Evolutionary conservation across 148 eudicot species (phyloP), one percentile per base, ranked within the genome.

Genomic region (Salicornia ramosissima): DNA sequence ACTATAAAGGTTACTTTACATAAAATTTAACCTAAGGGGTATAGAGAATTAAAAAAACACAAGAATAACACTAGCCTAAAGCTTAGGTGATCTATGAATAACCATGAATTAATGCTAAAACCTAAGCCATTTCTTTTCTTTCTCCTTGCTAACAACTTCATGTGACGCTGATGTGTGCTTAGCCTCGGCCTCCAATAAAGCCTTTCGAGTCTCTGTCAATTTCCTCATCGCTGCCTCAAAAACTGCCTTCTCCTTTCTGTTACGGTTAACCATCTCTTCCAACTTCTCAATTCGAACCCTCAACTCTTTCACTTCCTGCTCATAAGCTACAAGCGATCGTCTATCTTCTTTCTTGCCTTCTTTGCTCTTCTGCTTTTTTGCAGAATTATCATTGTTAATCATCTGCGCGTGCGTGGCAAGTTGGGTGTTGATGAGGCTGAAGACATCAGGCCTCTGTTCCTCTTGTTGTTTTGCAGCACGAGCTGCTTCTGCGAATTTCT

Each of bases 81-180:
- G n/a, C 6, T 58, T 18, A 18, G 24, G 9, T 59, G n/a, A 29
- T 29, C n/a, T 30, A 28, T 16, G 36, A 29, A 11, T 60, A 34
- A 34, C n/a, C 33, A 8, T 60, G 21, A 31, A 60, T 8, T 6
- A 62, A 62, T 21, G 43, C 73, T 74, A 93, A 73, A 93, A 93
- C 75, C 89, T 88, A 54, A 90, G 96, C 98, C 98, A 93, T 79
- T 82, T 85, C 81, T 90, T 88, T 77, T 92, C 98, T 51, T 75
- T 90, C 50, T 90, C 98, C 78, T 88, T 86, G 81, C 83, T 82
- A 40, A 79, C 57, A 50, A 93, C 84, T 19, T 90, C 96, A 73
- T 82, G 80, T 2, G 95, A 90, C 9, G 98, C 85, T 39, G 96
- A 90, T 30, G 92, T 83, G 67, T 86, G 96, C 62, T 83, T 84